Evolutionary conservation across 495 filamentous ascomycete genomes (phyloP).

Genomic region (Parachaetomium inaequale): DNA sequence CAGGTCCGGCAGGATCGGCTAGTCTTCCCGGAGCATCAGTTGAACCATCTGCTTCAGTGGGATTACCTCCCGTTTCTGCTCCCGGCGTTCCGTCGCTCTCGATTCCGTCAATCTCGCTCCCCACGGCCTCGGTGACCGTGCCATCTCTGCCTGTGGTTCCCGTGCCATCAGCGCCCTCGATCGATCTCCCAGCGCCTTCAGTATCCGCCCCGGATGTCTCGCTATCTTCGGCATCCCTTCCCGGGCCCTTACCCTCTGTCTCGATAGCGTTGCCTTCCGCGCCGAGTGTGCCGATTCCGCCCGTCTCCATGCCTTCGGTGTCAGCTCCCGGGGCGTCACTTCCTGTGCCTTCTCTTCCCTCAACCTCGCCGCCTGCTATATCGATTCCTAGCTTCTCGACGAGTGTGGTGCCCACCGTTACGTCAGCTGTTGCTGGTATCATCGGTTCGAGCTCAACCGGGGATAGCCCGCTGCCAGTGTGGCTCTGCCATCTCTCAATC

Average conservation of each 20-base stretch:
- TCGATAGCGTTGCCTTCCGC: not conserved
- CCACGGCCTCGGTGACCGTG: no score
- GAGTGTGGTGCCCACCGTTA: not conserved
- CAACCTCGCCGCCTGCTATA: no score
- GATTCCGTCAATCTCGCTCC: not conserved
- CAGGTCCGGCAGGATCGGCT: no score
- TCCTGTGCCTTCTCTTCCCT: no score
- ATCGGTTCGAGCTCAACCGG: not conserved
- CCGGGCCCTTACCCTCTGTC: not conserved
- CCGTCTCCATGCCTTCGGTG: not conserved
- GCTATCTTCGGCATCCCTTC: not conserved
- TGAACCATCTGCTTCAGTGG: no score
- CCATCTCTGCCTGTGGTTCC: no score
- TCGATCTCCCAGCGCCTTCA: no score
- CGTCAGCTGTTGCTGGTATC: not conserved
- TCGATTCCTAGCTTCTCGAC: not conserved
- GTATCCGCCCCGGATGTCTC: no score
- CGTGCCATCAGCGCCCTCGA: not conserved
- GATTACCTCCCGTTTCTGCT: no score
- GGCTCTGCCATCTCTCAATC: not conserved
- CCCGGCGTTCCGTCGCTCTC: not conserved
- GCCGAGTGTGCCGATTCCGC: not conserved
- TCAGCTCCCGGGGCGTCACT: no score
- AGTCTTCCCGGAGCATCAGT: no score
- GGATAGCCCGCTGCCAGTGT: not conserved